A percentile compares a stretch with the other conserved stretches of the same genome.
Evolutionary conservation across 2,329 filamentous ascomycete species (phyloP).

Genomic region (Acrodontium crateriforme): DNA sequence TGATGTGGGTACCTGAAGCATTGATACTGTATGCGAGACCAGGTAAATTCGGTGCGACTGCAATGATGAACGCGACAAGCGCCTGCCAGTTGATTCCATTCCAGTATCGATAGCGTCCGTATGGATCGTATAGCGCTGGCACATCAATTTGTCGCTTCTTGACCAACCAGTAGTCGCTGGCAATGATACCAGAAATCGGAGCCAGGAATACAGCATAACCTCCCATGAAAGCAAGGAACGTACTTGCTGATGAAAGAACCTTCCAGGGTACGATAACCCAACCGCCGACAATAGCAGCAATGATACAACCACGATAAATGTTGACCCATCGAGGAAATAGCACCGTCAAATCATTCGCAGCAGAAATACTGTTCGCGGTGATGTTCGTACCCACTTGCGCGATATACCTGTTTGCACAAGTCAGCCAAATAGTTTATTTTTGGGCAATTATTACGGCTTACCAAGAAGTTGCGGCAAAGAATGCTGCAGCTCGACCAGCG

Average conservation of each 20-base stretch:
- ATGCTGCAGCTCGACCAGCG: slow-evolving; percentile 14
- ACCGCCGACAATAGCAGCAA: slow-evolving; percentile 23
- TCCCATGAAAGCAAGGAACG: slow-evolving; percentile 37
- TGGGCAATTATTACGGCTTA: slow-evolving; percentile 43
- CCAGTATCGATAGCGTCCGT: slow-evolving; percentile 38
- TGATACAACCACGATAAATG: slow-evolving; percentile 21
- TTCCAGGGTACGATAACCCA: slow-evolving; percentile 28
- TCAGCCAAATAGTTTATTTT: no score
- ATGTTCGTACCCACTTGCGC: slow-evolving; percentile 42
- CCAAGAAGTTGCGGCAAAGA: slow-evolving; percentile 15
- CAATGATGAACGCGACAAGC: slow-evolving; percentile 41
- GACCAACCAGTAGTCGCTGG: slow-evolving; percentile 45
- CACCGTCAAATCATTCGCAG: slow-evolving; percentile 39
- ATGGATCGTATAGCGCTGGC: slow-evolving; percentile 38
- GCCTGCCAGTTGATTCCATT: slow-evolving; percentile 46
- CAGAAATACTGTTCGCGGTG: slow-evolving; percentile 38
- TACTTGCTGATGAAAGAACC: slow-evolving; percentile 21
- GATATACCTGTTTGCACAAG: no score
- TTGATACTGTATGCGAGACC: slow-evolving; percentile 36
- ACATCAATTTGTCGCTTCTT: slow-evolving; percentile 35
- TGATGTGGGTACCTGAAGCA: slow-evolving; percentile 3
- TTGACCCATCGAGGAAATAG: slow-evolving; percentile 41
- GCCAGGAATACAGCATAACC: slow-evolving; percentile 53
- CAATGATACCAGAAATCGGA: slow-evolving; percentile 47
- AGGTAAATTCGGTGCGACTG: slow-evolving; percentile 42